Evolutionary conservation across 2,329 filamentous ascomycete genomes (phyloP), one percentile per base, ranked within the genome.

Genomic region (Graphilbum ipis-grandicollis): DNA sequence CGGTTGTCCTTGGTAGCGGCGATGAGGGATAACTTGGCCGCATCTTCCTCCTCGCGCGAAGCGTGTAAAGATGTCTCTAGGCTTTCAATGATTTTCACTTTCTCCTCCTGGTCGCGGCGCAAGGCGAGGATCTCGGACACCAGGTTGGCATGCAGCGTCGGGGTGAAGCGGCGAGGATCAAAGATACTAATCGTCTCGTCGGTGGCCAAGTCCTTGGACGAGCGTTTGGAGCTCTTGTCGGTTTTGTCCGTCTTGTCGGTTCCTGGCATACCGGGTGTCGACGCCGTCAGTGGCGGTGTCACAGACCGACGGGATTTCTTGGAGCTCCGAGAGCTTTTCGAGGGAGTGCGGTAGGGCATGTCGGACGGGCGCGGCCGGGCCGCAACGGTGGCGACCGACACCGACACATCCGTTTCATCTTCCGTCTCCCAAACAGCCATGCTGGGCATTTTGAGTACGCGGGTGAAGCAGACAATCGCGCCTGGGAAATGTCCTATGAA

Each of bases 101-200:
- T 94, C 31, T 81, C 83, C 51, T 98, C 90, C 43, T 96, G 73
- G 45, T 98, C 90, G 40, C 90, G 70, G 18, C 86, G 75, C 35
- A 98, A 60, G 2, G 76, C 74, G 29, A 98, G 63, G 43, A 98
- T 98, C 55, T 98, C 90, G 0, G 88, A 88, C 1, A 98, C 88
- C 7, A 98, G 63, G 35, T 83, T 94, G 9, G 90, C 90, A 54
- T 96, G 90, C 10, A 98, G 61, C 0, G 86, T 96, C 2, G 90
- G 90, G 0, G 90, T 98, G 51, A 98, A 94, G 28, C 90, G 73
- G 38, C 88, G 75, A 3, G 90, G 85, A 51, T 98, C 90, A 22
- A 94, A 63, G 18, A 84, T 75, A 46, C 71, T 68, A 40, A 85
- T 74, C 32, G 62, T 71, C 43, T 88, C 79, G 45, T 88, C 75